phyloP scores from a whole-genome alignment of 164 flowering plant genomes.

The Aristolochia contorta region DNA sequence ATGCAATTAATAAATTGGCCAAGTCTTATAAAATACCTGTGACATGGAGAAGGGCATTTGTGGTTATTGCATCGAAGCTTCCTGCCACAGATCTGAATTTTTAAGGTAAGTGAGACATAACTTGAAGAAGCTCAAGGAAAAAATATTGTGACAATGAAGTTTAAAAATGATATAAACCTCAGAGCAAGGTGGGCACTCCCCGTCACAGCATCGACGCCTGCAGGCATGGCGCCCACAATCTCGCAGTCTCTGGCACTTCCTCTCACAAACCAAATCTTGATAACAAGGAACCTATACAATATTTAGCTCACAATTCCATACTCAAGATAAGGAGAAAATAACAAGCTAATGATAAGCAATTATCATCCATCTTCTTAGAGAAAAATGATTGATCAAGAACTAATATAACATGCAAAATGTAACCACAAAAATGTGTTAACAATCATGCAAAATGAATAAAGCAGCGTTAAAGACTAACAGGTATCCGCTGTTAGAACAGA shows the following conservation, averaged over 20 bases:
- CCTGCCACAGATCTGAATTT: slow-evolving; percentile 67
- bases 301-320: slow-evolving; percentile 15
- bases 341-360: background rate
- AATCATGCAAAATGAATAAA: too few species aligned
- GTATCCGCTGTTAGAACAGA: too few species aligned
- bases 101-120: slow-evolving; percentile 4
- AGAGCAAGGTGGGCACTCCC: slow-evolving; percentile 88
- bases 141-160: background rate
- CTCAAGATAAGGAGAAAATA: background rate
- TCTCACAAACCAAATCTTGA: slow-evolving; percentile 87
- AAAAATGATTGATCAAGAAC: too few species aligned
- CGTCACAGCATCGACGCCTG: slow-evolving; percentile 87
- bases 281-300: slow-evolving; percentile 78
- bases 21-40: slow-evolving; percentile 37
- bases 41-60: slow-evolving; percentile 92
- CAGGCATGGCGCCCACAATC: slow-evolving; percentile 98
- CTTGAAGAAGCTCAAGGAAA: background rate
- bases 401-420: too few species aligned
- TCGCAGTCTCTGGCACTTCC: slow-evolving; percentile 64
- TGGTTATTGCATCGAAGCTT: slow-evolving; percentile 88
- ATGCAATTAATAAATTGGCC: background rate
- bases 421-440: too few species aligned
- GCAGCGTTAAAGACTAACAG: too few species aligned
- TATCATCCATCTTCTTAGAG: background rate
- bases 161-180: slow-evolving; percentile 45